These are phyloP conservation scores for Encephalitozoon intestinalis DNA, from an alignment of 371 early-diverging fungal genomes.

Conservation along the genomic window DNA sequence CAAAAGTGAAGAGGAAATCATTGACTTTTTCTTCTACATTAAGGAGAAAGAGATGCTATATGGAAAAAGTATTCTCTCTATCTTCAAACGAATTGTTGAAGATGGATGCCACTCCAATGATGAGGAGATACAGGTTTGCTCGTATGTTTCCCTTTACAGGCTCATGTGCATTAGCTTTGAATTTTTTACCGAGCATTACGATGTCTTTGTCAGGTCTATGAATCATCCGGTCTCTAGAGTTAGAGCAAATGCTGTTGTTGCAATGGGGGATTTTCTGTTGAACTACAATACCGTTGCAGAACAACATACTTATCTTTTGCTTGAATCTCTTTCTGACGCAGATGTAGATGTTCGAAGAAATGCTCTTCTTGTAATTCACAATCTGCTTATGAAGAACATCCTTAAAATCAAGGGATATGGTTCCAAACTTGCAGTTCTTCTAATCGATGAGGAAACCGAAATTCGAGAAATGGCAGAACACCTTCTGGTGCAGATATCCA, in stretches of 20 bases:
- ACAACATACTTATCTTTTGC: background rate
- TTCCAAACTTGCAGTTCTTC: background rate
- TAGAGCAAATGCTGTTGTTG: slow-evolving; percentile 29
- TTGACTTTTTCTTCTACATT: slow-evolving; percentile 56
- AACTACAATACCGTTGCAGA: slow-evolving; percentile 38
- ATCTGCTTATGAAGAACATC: slow-evolving; percentile 35
- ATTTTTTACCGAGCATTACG: slow-evolving; percentile 30
- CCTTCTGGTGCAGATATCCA: slow-evolving; percentile 16
- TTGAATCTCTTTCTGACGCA: slow-evolving; percentile 26
- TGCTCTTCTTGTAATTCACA: slow-evolving; percentile 34
- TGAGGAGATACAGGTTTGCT: slow-evolving; percentile 2
- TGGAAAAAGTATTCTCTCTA: slow-evolving; percentile 37
- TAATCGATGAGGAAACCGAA: slow-evolving; percentile 17
- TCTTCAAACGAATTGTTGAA: slow-evolving; percentile 37
- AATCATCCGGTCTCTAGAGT: background rate
- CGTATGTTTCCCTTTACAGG: slow-evolving; percentile 19
- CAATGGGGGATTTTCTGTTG: slow-evolving; percentile 39
- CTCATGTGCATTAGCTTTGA: slow-evolving; percentile 41
- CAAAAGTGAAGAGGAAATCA: slow-evolving; percentile 57
- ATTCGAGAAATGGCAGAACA: slow-evolving; percentile 22
- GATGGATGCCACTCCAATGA: background rate
- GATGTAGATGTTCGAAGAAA: slow-evolving; percentile 28
- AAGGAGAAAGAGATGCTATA: slow-evolving; percentile 59
- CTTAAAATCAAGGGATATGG: slow-evolving; percentile 31
- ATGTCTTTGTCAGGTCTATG: slow-evolving; percentile 8